Base-by-base conservation (phyloP, 176 grass and related monocot genomes). In the Elaeis guineensis region DNA sequence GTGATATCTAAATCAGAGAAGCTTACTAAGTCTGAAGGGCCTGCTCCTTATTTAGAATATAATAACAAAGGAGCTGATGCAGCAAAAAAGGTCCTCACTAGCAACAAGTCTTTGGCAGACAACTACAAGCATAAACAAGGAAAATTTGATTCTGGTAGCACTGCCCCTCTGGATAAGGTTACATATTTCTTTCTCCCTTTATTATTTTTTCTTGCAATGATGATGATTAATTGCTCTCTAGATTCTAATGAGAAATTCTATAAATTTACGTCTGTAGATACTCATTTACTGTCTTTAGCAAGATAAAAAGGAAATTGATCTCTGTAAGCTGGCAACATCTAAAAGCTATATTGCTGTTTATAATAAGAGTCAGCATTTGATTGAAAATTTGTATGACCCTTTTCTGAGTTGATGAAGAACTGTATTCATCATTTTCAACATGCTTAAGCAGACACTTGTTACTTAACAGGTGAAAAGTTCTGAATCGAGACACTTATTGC, bases 161-260 rank as follows among this genome's bases (percentile, higher is more conserved):
- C 79, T 73, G 52, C 55, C 70, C 79, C 77, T 79, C 11, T 70
- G 49, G 82, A 90, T 59, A 85, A 80, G 82, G 87, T 90, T 69
- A 79, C 75, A 71, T 21, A 7, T 1, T 55, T 75, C 16, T 69
- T 25, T 52, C 63, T 30, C 49, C 25, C 57, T 59, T 32, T 58
- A 14, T 44, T 9, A 44, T 44, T 2, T 35, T 8, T 35, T 6
- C 32, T 44, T 44, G 35, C 2, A 12, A 12, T 44, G 11, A 12
- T 44, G 11, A 12, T 44, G 11, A 44, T 44, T 0, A 44, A 44
- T 12, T 44, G 8, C 35, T 44, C 35, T 14, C 35, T 44, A 44
- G 35, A 44, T 44, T 44, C 7, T 11, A 44, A 12, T 14, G 35
- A 44, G 35, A 30, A 30, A 12, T 44, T 44, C 2, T 44, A 12